These are phyloP conservation scores for Cladosporium sp. DNA, from an alignment of 2,329 filamentous ascomycete genomes.

Conservation along the genomic window DNA sequence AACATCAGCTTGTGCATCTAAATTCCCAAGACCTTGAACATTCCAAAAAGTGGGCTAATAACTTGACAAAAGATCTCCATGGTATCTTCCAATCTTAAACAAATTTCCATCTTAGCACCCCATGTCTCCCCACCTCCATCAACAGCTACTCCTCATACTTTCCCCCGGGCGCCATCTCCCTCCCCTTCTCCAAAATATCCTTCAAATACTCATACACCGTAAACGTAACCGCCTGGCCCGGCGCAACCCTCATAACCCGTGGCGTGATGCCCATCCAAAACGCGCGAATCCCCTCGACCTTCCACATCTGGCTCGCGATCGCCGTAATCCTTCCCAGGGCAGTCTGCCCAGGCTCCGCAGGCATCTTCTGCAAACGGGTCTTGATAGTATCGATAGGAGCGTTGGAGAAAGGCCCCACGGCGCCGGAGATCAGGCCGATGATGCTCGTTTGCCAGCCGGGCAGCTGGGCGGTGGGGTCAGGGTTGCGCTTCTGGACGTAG, in stretches of 20 bases:
- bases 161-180: constrained; percentile 51
- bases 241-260: constrained; percentile 93
- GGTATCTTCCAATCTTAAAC: neutral
- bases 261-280: constrained; percentile 99
- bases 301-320: constrained; percentile 68
- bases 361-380: constrained; percentile 89
- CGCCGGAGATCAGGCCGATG: constrained; percentile 87
- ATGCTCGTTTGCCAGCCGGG: constrained; percentile 88
- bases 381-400: constrained; percentile 99
- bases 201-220: constrained; percentile 58
- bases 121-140: too few species aligned
- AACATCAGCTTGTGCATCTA: too few species aligned
- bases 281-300: constrained; percentile 87
- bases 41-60: neutral
- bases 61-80: neutral
- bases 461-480: constrained; percentile 66
- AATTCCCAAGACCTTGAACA: neutral
- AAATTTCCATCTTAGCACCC: too few species aligned
- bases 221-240: constrained; percentile 82
- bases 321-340: constrained; percentile 75
- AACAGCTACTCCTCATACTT: constrained; percentile 51
- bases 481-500: constrained; percentile 70
- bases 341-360: constrained; percentile 73
- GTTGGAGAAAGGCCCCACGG: constrained; percentile 94
- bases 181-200: constrained; percentile 49